These are phyloP conservation scores for Infundibulicybe gibba DNA, from an alignment of 768 basidiomycete genomes.

Conservation along the genomic window DNA sequence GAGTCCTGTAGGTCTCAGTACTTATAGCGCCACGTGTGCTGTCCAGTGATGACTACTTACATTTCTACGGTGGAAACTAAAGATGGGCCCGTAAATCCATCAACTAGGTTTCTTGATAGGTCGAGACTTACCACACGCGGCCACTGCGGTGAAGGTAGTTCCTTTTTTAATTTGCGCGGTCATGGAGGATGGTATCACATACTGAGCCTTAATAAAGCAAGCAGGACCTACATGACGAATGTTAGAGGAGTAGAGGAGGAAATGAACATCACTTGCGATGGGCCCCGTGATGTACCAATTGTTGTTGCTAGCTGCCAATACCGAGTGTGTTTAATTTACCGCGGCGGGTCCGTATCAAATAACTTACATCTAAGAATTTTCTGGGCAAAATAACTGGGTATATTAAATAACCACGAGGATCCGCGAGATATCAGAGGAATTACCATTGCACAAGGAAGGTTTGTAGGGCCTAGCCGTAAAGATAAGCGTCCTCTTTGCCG, in stretches of 20 bases:
- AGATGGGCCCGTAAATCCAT: not conserved
- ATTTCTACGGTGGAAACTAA: constrained; percentile 20
- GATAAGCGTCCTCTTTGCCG: not conserved
- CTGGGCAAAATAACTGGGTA: constrained; percentile 7
- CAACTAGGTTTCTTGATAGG: not conserved
- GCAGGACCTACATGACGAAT: constrained; percentile 7
- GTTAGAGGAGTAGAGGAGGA: not conserved
- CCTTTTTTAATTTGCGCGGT: not conserved
- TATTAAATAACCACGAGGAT: not conserved
- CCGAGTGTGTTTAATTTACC: not conserved
- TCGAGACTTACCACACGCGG: constrained; percentile 14
- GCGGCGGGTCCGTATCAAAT: too few relatives aligned
- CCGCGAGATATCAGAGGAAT: not conserved
- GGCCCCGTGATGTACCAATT: constrained; percentile 21
- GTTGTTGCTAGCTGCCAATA: constrained; percentile 14
- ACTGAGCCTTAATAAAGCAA: constrained; percentile 17
- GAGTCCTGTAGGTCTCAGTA: constrained; percentile 9
- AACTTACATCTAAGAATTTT: constrained; percentile 13
- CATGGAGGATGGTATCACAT: constrained; percentile 2
- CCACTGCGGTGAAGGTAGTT: constrained; percentile 9
- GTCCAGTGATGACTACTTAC: not conserved
- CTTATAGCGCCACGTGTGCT: not conserved
- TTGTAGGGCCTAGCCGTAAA: constrained; percentile 15
- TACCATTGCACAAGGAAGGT: constrained; percentile 22
- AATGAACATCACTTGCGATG: constrained; percentile 11